phyloP scores from a whole-genome alignment of 768 basidiomycete genomes.

The Suillus subluteus region DNA sequence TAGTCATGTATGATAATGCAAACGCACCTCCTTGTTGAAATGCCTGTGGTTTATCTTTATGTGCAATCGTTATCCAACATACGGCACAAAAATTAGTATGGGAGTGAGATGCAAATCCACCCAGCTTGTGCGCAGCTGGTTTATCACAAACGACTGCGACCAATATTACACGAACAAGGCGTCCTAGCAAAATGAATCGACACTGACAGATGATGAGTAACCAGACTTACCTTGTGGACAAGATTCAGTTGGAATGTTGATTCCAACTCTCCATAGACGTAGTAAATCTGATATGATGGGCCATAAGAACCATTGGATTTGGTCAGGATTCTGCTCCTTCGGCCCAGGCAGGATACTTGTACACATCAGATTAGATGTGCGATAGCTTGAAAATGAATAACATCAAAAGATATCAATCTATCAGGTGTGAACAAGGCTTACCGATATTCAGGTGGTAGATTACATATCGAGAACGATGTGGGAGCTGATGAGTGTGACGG shows the following conservation, averaged over 20 bases:
- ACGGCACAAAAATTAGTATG: conserved; percentile 39
- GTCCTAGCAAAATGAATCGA: too few relatives aligned
- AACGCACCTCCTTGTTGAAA: too few relatives aligned
- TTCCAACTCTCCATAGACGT: conserved; percentile 25
- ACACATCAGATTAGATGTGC: conserved; percentile 16
- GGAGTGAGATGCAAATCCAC: conserved; percentile 32
- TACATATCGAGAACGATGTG: conserved; percentile 36
- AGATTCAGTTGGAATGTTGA: not conserved
- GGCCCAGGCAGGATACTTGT: conserved; percentile 31
- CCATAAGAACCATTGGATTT: conserved; percentile 29
- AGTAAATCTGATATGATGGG: conserved; percentile 32
- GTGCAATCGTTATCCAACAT: conserved; percentile 28
- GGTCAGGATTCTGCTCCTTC: conserved; percentile 29
- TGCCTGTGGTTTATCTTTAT: not conserved
- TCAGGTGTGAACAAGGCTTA: conserved; percentile 11
- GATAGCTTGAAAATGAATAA: not conserved
- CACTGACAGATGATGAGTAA: too few relatives aligned
- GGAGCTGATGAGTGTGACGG: conserved; percentile 39
- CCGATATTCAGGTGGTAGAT: conserved; percentile 31
- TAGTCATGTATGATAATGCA: too few relatives aligned
- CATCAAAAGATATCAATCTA: too few relatives aligned
- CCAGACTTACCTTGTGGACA: conserved; percentile 24
- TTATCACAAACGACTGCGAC: conserved; percentile 42
- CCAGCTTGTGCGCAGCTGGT: conserved; percentile 41
- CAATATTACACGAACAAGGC: conserved; percentile 16